Conservation (phyloP, 1,139 yeast genomes). For the Geotrichum cucujoidarum region DNA sequence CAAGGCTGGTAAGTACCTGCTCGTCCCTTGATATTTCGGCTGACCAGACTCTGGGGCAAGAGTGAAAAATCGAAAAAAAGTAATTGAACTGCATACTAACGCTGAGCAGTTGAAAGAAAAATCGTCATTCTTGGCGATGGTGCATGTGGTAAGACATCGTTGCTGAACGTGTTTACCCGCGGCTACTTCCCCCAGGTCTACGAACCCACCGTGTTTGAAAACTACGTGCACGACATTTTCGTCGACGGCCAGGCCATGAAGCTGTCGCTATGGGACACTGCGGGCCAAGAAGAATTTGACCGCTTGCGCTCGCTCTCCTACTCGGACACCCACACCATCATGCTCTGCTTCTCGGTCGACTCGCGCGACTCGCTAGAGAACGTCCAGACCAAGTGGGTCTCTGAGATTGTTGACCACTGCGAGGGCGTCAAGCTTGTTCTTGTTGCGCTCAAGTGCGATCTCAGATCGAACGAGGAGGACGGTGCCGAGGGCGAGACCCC, state of each 20-base stretch:
- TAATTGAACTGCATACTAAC: too few relatives aligned
- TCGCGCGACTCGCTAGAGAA: conserved; percentile 91
- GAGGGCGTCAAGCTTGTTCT: conserved; percentile 91
- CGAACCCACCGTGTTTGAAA: conserved; percentile 97
- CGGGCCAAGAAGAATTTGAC: conserved; percentile 98
- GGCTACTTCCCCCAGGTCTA: conserved; percentile 98
- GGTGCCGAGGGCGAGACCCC: conserved; percentile 18
- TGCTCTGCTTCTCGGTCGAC: conserved; percentile 93
- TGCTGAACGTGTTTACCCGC: conserved; percentile 89
- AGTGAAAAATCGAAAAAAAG: too few relatives aligned
- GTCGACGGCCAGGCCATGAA: conserved; percentile 93
- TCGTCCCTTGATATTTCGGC: too few relatives aligned
- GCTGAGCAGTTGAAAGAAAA: conserved; percentile 82
- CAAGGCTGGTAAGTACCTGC: conserved; percentile 45
- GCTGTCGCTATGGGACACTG: conserved; percentile 95
- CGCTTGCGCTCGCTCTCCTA: conserved; percentile 83
- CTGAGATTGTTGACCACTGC: conserved; percentile 94
- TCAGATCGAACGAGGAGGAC: conserved; percentile 53
- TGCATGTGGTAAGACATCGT: conserved; percentile 90
- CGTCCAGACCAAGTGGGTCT: conserved; percentile 94
- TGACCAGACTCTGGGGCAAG: too few relatives aligned
- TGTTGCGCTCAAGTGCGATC: conserved; percentile 91
- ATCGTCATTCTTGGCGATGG: conserved; percentile 97
- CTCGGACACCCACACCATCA: conserved; percentile 93
- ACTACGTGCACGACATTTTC: conserved; percentile 94